Evolutionary conservation across 768 basidiomycete genomes (phyloP), one percentile per base, ranked within the genome.

Genomic region (Phylloporus sp.): DNA sequence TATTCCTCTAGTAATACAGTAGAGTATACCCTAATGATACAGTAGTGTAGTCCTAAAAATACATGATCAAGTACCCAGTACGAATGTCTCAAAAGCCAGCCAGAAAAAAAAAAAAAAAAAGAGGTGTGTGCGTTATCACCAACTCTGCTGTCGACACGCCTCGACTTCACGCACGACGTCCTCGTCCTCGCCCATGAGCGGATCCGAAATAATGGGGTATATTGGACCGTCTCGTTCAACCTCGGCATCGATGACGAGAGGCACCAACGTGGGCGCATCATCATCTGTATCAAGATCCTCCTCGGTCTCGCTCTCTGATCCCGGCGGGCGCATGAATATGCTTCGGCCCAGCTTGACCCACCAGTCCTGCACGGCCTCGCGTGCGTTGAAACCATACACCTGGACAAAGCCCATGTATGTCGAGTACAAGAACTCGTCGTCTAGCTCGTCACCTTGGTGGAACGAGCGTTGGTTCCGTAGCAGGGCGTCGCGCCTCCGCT

Each of bases 341-440:
- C 52, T 52, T 6, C 41, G 54, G 2, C 80, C 80, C 77, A 75
- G 80, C 38, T 73, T 78, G 3, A 76, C 75, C 81, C 81, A 85
- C 80, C 81, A 85, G 62, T 82, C 80, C 49, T 80, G 79, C 22
- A 78, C 81, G 39, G 70, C 72, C 52, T 85, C 81, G 20, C 66
- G 70, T 5, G 80, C 73, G 53, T 80, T 73, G 59, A 80, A 77
- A 10, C 69, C 64, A 46, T 74, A 77, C 51, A 82, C 55, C 28
- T 72, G 71, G 49, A 82, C 63, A 53, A 80, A 77, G 26, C 73
- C 73, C 50, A 75, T 74, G 72, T 80, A 83, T 29, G 77, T 71
- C 26, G 60, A 64, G 48, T 64, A 68, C 42, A 82, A 70, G 27
- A 68, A 68, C 6, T 67, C 72, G 57, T 82, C 56, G 44, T 59